phyloP scores from a whole-genome alignment of 345 rosid species.

The Erodium maritimum region DNA sequence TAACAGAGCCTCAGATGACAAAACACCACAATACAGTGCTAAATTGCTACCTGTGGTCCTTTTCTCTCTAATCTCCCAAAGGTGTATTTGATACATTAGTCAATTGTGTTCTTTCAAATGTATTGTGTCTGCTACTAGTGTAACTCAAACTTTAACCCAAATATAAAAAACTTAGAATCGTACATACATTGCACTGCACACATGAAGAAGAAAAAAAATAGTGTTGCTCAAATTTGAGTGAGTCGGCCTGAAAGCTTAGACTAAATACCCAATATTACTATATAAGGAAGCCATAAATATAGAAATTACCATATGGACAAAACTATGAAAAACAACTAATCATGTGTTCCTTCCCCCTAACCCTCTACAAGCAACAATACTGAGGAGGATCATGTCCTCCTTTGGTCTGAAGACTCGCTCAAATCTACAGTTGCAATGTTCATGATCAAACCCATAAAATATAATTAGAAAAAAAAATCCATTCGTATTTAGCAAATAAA shows the following conservation, averaged over 20 bases:
- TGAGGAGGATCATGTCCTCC: slow-evolving; percentile 13
- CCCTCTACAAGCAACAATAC: slow-evolving; percentile 13
- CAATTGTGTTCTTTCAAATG: not conserved
- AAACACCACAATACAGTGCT: not conserved
- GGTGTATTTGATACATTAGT: not conserved
- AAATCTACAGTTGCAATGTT: slow-evolving; percentile 5
- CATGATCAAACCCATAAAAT: slow-evolving; percentile 6
- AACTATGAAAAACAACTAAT: slow-evolving; percentile 6
- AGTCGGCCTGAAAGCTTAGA: too few relatives aligned
- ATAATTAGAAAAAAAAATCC: slow-evolving; percentile 12
- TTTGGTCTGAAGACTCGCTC: slow-evolving; percentile 4
- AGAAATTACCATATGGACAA: not conserved
- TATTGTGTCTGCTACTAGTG: not conserved
- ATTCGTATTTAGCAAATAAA: not conserved
- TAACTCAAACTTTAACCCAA: not conserved
- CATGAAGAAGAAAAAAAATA: too few relatives aligned
- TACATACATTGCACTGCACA: too few relatives aligned
- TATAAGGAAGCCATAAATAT: too few relatives aligned
- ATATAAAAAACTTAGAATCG: not conserved
- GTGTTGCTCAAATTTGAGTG: too few relatives aligned
- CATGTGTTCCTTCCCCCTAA: slow-evolving; percentile 15
- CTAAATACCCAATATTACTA: too few relatives aligned
- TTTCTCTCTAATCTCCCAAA: not conserved
- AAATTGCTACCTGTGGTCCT: not conserved
- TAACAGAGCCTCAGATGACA: not conserved